Evolutionary conservation across 2,329 filamentous ascomycete species (phyloP).

Genomic region (Colletotrichum gigasporum): DNA sequence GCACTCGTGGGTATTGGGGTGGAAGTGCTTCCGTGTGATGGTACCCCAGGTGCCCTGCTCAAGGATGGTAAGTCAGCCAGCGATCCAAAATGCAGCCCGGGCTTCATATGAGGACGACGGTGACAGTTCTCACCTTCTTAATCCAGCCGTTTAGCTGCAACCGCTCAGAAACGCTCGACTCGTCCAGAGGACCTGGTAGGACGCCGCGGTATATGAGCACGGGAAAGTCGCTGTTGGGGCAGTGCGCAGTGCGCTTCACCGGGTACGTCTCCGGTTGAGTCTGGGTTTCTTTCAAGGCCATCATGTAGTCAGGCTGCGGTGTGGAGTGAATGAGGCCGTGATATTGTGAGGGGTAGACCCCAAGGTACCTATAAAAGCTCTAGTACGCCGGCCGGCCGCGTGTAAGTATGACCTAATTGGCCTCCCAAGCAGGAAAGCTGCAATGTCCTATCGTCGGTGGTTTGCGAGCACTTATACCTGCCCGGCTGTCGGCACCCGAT

Average conservation of each 20-base stretch:
- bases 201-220: slow-evolving; percentile 35
- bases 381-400: too few relatives aligned
- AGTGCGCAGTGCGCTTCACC: slow-evolving; percentile 1
- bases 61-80: not conserved
- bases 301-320: not conserved
- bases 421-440: too few relatives aligned
- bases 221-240: slow-evolving; percentile 34
- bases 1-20: slow-evolving; percentile 37
- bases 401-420: not conserved
- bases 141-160: slow-evolving; percentile 36
- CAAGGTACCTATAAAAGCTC: too few relatives aligned
- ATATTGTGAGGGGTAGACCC: not conserved
- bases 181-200: slow-evolving; percentile 26
- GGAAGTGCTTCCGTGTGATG: slow-evolving; percentile 36
- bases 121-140: slow-evolving; percentile 16
- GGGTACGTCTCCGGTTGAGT: not conserved
- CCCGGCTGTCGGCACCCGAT: not conserved
- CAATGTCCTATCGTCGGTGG: too few relatives aligned
- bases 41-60: slow-evolving; percentile 35
- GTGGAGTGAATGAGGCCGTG: not conserved
- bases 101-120: too few relatives aligned
- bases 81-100: not conserved
- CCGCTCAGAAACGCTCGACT: slow-evolving; percentile 28
- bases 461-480: too few relatives aligned
- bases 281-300: not conserved